Base-by-base conservation (phyloP, 352 stramenopile species). In the Pythium brassicae region DNA sequence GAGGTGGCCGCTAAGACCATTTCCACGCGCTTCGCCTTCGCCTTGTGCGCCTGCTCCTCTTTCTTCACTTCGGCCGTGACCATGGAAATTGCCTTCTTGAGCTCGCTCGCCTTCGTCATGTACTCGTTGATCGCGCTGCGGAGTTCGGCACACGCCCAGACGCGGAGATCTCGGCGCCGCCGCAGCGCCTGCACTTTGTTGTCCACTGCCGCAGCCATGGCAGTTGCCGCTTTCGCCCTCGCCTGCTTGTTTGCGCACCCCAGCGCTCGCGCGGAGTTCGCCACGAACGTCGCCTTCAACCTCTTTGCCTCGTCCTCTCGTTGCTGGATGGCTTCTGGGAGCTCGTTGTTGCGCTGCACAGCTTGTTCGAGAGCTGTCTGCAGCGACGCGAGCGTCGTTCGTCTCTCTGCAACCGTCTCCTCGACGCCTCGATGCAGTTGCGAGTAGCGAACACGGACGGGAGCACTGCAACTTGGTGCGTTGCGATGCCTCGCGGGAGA, bases 81-180 rank as follows among this genome's bases (percentile, higher is more conserved):
- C 3, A 61, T 50, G 1, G 70, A 71, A 29, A 88, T 80, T 20
- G 74, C 62, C 29, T 86, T 85, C 60, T 85, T 87, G 15, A 90
- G 49, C 50, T 90, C 80, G 15, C 66, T 90, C 9, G 71, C 64
- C 10, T 63, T 72, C 17, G 72, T 83, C 42, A 69, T 51, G 29
- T 85, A 66, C 4, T 90, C 77, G 42, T 83, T 86, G 44, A 90
- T 63, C 22, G 57, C 55, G 3, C 47, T 37, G 3, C 80, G 80
- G 11, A 88, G 60, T 26, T 87, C 72, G 25, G 66, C 69, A 37
- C 78, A 88, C 12, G 76, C 80, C 72, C 74, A 88, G 9, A 44
- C 53, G 1, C 80, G 80, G 7, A 90, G 62, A 12, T 78, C 69
- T 25, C 66, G 72, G 10, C 80, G 71, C 1, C 71, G 70, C 8